Base-by-base conservation (phyloP, 371 early-diverging fungal genomes). In the Mucor piriformis region DNA sequence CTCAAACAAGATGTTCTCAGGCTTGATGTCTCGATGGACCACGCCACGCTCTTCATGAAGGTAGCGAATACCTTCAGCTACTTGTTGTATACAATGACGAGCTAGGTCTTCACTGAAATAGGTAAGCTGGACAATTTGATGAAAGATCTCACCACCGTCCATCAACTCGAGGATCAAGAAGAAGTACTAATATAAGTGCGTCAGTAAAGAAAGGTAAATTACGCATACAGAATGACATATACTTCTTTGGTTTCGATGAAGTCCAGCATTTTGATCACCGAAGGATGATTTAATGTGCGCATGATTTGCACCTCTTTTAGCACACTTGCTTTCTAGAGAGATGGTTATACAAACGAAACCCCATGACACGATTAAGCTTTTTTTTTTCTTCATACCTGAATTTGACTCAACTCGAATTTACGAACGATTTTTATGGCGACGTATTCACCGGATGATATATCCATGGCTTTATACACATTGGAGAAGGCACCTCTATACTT, bases 1-100 rank as follows among this genome's bases (percentile, higher is more conserved):
- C 54, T 88, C 87, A 72, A 88, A 92, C 23, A 96, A 74, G 59
- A 94, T 88, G 73, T 99, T 99, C 72, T 99, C 99, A 32, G 94
- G 93, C 76, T 99, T 99, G 65, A 99, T 91, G 69, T 99, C 98
- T 46, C 86, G 77, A 64, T 97, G 97, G 4, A 94, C 93, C 25
- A 96, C 87, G 18, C 93, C 93, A 57, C 83, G 80, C 52, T 92
- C 89, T 32, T 85, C 85, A 69, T 98, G 99, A 40, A 96, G 80
- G 68, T 95, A 95, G 33, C 86, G 84, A 29, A 98, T 81, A 3
- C 92, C 96, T 54, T 89, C 85, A 3, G 96, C 91, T 18, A 98
- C 90, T 74, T 98, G 97, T 18, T 82, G 72, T 56, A 94, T 90
- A 59, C 92, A 87, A 60, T 92, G 91, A 10, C 93, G 88, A 12